Percentiles rank a stretch among this genome's conserved stretches.
Conservation (phyloP, 805 yeast genomes). For the Starmera pachycereana region DNA sequence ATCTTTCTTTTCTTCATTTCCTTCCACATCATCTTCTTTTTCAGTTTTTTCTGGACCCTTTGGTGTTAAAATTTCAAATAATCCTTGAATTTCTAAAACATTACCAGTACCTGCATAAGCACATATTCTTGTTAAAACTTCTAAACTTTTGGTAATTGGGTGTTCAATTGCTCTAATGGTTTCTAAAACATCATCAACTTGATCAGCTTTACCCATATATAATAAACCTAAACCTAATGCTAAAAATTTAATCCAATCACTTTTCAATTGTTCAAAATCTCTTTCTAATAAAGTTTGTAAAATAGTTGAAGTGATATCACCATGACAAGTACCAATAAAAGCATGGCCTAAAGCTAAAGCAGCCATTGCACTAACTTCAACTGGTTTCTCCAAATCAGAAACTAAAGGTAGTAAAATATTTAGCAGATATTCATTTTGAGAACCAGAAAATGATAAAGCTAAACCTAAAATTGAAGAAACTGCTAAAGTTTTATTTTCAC, state of each 20-base stretch:
- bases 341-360: slow-evolving; percentile 90
- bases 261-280: slow-evolving; percentile 61
- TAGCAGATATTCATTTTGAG: slow-evolving; percentile 75
- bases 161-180: slow-evolving; percentile 93
- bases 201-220: slow-evolving; percentile 90
- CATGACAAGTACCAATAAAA: slow-evolving; percentile 92
- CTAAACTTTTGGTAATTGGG: slow-evolving; percentile 82
- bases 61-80: slow-evolving; percentile 78
- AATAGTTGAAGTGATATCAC: slow-evolving; percentile 88
- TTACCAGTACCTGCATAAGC: slow-evolving; percentile 98
- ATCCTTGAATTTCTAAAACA: slow-evolving; percentile 85
- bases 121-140: slow-evolving; percentile 82
- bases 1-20: slow-evolving; percentile 28
- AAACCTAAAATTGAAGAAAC: slow-evolving; percentile 83
- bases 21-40: slow-evolving; percentile 49
- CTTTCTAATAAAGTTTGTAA: slow-evolving; percentile 86
- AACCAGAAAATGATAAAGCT: slow-evolving; percentile 93
- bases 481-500: slow-evolving; percentile 51
- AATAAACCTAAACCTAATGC: slow-evolving; percentile 86
- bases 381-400: slow-evolving; percentile 59
- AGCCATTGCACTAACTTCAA: slow-evolving; percentile 78
- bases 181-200: slow-evolving; percentile 87
- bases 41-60: slow-evolving; percentile 48
- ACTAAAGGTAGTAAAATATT: slow-evolving; percentile 73
- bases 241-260: slow-evolving; percentile 83